Base-by-base conservation (phyloP, 352 stramenopile species). In the Globisporangium barbulae region DNA sequence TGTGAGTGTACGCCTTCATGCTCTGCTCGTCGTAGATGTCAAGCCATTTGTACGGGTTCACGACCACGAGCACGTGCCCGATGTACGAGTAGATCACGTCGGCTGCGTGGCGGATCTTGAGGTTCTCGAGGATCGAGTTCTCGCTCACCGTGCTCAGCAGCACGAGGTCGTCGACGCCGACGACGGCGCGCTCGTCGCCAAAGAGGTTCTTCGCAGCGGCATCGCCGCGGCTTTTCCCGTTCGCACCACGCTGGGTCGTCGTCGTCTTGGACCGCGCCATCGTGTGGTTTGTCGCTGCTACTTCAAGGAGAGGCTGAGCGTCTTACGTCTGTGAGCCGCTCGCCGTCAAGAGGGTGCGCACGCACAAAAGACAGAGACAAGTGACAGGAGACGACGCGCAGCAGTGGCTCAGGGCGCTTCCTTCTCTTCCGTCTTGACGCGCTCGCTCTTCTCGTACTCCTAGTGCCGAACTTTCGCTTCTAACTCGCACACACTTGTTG, bases 1-100 rank as follows among this genome's bases (percentile, higher is more conserved):
- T 94, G 73, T 93, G 85, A 63, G 72, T 90, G 70, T 93, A 96
- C 48, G 79, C 73, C 52, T 69, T 78, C 85, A 96, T 94, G 33
- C 67, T 88, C 49, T 79, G 67, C 59, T 94, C 85, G 47, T 83
- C 85, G 66, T 96, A 96, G 63, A 96, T 94, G 63, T 94, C 82
- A 37, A 96, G 81, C 86, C 88, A 94, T 64, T 96, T 96, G 81
- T 96, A 96, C 42, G 88, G 88, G 63, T 94, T 94, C 59, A 94
- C 82, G 63, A 92, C 86, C 66, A 94, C 86, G 30, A 96, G 72
- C 49, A 96, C 88, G 63, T 94, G 88, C 21, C 88, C 88, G 48
- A 96, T 96, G 73, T 93, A 96, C 52, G 84, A 73, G 71, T 96
- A 96, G 69, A 96, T 96, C 57, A 93, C 76, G 71, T 94, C 86